Evolutionary conservation across 306 rosid species (phyloP), one percentile per base, ranked within the genome.

Genomic region (Luffa acutangula): DNA sequence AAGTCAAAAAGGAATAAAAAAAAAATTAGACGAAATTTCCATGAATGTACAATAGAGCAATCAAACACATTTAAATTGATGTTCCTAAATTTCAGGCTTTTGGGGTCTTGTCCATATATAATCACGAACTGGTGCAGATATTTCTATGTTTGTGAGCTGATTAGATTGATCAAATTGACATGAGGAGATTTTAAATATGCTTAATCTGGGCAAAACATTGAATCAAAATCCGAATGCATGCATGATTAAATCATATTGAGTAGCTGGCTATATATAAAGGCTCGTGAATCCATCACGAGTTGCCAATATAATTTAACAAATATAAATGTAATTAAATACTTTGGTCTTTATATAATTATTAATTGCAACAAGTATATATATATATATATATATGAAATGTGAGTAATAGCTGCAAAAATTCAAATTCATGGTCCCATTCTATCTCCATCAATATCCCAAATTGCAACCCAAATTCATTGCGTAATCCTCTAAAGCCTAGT

Each of bases 201-300:
- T 20, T 70, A 25, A 43, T 70, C 13, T 73, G 13, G 13, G 21
- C 5, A 39, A 15, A 67, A 73, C 77, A 73, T 73, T 46, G 76
- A 71, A 71, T 71, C 77, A 71, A 21, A 71, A 31, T 71, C 41
- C 25, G 58, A 71, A 71, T 71, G 4, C 72, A 65, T 65, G 71
- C 71, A 64, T 1, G 45, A 36, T 31, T 11, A 71, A 71, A 25
- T 45, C 17, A 45, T 46, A 10, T 2, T 25, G 57, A 39, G 4
- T 72, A 73, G 77, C 21, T 48, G 42, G 60, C 21, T 49, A n/a
- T 1, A 67, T 4, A 66, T 9, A 12, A 14, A 25, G 77, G 60
- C 77, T 73, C 77, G 77, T 73, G 77, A 73, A 73, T 73, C 77
- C 53, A 31, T 73, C 77, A 73, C 77, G 77, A 73, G 77, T 12